Percentiles rank a stretch among this genome's conserved stretches.
phyloP scores from a whole-genome alignment of 257 asterid genomes.

The Nicotiana otophora region DNA sequence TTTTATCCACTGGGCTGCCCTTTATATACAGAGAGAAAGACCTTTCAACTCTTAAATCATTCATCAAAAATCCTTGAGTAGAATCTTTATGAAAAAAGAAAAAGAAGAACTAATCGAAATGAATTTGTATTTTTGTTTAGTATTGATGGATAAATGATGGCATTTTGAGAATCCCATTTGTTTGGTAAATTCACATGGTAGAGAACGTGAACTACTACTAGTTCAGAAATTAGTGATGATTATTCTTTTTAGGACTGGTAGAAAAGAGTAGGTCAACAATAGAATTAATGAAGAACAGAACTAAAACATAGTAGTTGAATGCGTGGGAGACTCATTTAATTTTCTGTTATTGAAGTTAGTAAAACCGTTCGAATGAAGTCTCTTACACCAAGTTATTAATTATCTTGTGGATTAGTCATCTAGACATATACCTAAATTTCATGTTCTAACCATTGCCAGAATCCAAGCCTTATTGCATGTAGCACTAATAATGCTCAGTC shows the following conservation, averaged over 20 bases:
- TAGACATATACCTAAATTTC: slow-evolving; percentile 2
- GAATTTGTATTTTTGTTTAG: too few species aligned
- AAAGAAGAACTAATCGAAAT: too few species aligned
- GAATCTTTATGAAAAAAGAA: too few species aligned
- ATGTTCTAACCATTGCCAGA: slow-evolving; percentile 43
- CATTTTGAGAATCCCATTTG: neutral
- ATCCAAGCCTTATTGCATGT: slow-evolving; percentile 31
- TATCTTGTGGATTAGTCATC: neutral
- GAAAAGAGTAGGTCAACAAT: neutral
- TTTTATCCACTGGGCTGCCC: too few species aligned
- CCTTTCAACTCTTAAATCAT: too few species aligned
- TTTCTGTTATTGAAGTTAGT: slow-evolving; percentile 34
- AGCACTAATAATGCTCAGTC: slow-evolving; percentile 13
- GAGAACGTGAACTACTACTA: slow-evolving; percentile 31
- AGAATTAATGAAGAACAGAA: slow-evolving; percentile 15
- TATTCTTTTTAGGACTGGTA: slow-evolving; percentile 13
- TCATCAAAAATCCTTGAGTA: too few species aligned
- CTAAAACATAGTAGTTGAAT: neutral
- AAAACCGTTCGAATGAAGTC: slow-evolving; percentile 30
- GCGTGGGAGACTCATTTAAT: neutral
- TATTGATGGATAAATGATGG: too few species aligned
- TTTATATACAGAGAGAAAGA: too few species aligned
- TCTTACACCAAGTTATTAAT: neutral
- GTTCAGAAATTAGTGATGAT: neutral
- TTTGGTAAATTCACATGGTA: slow-evolving; percentile 41